Conservation (phyloP, 1,139 yeast genomes). For the Geotrichum candidum region DNA sequence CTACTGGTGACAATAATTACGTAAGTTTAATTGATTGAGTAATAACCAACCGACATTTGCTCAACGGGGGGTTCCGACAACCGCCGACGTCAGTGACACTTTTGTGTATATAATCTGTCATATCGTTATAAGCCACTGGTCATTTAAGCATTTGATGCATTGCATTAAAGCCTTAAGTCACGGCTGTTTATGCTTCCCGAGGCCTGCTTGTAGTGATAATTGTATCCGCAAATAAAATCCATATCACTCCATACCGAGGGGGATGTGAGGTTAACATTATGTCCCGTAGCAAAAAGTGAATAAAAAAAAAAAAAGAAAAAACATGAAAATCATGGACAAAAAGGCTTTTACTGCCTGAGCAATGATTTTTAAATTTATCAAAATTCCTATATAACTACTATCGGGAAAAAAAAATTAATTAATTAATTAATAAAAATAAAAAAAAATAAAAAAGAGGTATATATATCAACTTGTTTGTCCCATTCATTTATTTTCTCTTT, state of each 20-base stretch:
- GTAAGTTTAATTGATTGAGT: background rate
- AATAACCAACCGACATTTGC: background rate
- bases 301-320: background rate
- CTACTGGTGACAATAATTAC: background rate
- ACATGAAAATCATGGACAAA: background rate
- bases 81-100: background rate
- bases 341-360: background rate
- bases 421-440: background rate
- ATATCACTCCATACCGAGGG: no score
- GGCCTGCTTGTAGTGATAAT: no score
- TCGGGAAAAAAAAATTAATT: background rate
- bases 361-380: background rate
- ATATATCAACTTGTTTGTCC: background rate
- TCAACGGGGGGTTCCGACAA: background rate
- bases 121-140: background rate
- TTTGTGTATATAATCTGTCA: background rate
- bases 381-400: background rate
- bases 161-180: background rate
- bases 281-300: background rate
- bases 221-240: no score
- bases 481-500: background rate
- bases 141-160: background rate
- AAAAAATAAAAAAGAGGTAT: no score
- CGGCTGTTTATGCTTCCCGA: background rate
- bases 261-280: no score